These are phyloP conservation scores for Smittium mucronatum DNA, from an alignment of 371 early-diverging fungal genomes.

Conservation along the genomic window DNA sequence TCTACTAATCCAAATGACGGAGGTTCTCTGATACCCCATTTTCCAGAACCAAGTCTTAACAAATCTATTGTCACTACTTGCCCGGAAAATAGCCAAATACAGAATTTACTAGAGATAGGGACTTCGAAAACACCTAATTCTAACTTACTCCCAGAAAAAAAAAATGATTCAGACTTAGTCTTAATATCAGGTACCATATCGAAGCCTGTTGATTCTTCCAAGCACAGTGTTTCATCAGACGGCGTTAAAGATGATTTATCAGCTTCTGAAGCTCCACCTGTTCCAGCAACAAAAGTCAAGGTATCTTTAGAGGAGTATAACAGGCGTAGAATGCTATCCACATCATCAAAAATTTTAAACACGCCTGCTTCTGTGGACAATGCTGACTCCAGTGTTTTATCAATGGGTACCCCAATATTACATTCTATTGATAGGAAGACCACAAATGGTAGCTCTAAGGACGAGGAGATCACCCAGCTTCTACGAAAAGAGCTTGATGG, in stretches of 20 bases:
- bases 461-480: conserved; percentile 1
- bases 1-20: neutral
- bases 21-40: too few species aligned
- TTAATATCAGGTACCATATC: neutral
- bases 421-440: neutral
- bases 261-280: conserved; percentile 10
- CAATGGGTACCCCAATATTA: neutral
- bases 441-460: neutral
- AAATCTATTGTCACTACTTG: too few species aligned
- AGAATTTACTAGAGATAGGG: too few species aligned
- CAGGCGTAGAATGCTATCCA: conserved; percentile 11
- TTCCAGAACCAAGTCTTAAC: too few species aligned
- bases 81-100: too few species aligned
- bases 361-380: neutral
- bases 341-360: neutral
- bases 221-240: neutral
- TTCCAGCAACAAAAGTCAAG: conserved; percentile 9
- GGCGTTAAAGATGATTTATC: neutral
- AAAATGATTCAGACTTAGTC: neutral
- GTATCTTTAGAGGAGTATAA: conserved; percentile 18
- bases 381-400: neutral
- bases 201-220: conserved; percentile 12
- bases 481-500: conserved; percentile 4
- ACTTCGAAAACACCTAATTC: too few species aligned
- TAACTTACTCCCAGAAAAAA: too few species aligned